Evolutionary conservation across 73 alveolate species (phyloP).

Genomic region (Urostyla sp.): DNA sequence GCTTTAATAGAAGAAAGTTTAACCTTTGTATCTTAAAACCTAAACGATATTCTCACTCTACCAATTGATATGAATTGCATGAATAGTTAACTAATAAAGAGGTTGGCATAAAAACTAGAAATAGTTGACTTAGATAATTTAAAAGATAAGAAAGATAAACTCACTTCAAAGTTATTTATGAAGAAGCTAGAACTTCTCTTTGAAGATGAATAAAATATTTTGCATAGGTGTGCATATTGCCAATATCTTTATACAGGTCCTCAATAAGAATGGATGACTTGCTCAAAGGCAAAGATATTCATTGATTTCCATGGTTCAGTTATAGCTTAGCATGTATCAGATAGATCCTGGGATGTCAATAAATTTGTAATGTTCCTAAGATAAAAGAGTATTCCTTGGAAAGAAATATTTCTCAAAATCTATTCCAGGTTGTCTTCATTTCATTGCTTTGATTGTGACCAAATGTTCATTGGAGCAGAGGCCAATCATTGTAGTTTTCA

Average conservation of each 20-base stretch:
- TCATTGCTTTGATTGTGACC: conserved; percentile 61
- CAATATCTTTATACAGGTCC: conserved; percentile 55
- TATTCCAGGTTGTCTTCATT: conserved; percentile 64
- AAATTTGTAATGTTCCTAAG: conserved; percentile 66
- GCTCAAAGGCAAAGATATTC: conserved; percentile 76
- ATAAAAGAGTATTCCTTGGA: conserved; percentile 65
- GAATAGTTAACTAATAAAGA: conserved; percentile 38
- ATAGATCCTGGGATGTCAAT: conserved; percentile 75
- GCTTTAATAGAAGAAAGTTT: conserved; percentile 69
- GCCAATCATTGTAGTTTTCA: conserved; percentile 72
- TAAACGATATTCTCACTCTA: conserved; percentile 61
- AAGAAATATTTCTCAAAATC: conserved; percentile 69
- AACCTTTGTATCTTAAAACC: conserved; percentile 36
- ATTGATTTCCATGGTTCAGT: conserved; percentile 80
- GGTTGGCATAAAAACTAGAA: conserved; percentile 45
- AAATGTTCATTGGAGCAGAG: conserved; percentile 66
- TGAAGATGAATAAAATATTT: conserved; percentile 69
- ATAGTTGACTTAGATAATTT: conserved; percentile 59
- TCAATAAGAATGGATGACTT: conserved; percentile 74
- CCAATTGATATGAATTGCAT: conserved; percentile 84
- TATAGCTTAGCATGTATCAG: conserved; percentile 79
- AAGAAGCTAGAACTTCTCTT: conserved; percentile 71
- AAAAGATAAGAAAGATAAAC: conserved; percentile 74
- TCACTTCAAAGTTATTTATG: conserved; percentile 68
- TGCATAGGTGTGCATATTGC: conserved; percentile 76